Evolutionary conservation across 176 grass and related monocot species (phyloP), one percentile per base, ranked within the genome.

Genomic region (Puccinellia tenuiflora): DNA sequence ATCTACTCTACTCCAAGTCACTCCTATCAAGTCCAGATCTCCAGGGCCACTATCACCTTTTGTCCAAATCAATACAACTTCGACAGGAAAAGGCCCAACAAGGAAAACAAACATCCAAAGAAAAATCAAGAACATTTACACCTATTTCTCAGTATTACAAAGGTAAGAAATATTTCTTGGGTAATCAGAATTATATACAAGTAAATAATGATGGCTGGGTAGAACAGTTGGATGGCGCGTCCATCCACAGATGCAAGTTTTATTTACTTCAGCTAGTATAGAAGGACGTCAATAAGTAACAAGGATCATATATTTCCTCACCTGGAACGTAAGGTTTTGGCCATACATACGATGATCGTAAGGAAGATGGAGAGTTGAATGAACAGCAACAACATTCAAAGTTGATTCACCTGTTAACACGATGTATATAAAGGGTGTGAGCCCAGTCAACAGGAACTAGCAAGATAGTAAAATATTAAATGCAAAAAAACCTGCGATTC

Each of bases 281-380:
- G 15, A 29, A 81, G n/a, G 26, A 52, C 42, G 62, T 12, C 46
- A 81, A 24, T 8, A 7, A 70, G 20, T 10, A 82, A 68, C 17
- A 48, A 28, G 33, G 1, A 78, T 61, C 14, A 7, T 20, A 60
- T 33, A 24, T 33, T 81, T 74, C n/a, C 84, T 84, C 16, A 99
- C 96, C 96, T 99, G 93, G 80, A 92, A 72, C 61, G 96, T 99
- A 82, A 99, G 96, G 89, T 99, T 99, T 40, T 99, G 96, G 48
- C 92, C 85, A 79, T 92, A 85, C 96, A 99, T 90, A 5, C 28
- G 30, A 69, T 99, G 96, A 78, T 99, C 93, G 79, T 79, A 96
- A 59, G 96, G 96, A 82, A 99, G 92, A 79, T 99, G 96, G 64
- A 99, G 85, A 65, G 90, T 99, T 82, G 93, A 90, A 79, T 92